A percentile compares a stretch with the other conserved stretches of the same genome.
Evolutionary conservation across 345 rosid genomes (phyloP).

Genomic region (Eucalyptus polybractea): DNA sequence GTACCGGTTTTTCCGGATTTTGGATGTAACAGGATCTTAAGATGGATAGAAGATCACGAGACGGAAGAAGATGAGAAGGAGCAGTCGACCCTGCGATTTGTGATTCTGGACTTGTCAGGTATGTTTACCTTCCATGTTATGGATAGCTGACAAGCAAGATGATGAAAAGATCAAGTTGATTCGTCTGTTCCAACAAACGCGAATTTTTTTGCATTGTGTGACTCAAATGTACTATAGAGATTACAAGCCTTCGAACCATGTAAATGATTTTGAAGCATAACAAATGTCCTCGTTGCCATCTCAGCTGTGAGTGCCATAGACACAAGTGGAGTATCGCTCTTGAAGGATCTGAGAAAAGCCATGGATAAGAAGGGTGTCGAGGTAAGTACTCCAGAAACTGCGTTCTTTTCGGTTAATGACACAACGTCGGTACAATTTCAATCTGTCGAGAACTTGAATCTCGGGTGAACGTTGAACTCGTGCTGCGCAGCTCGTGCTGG

Average conservation of each 20-base stretch:
- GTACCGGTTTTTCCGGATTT: not conserved
- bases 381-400: constrained; percentile 18
- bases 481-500: constrained; percentile 58
- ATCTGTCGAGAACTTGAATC: not conserved
- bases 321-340: constrained; percentile 66
- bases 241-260: not conserved
- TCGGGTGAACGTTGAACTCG: not conserved
- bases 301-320: constrained; percentile 79
- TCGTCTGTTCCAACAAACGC: not conserved
- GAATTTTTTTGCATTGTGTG: not conserved
- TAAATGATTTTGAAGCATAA: not conserved
- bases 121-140: not conserved
- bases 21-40: constrained; percentile 26
- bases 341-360: constrained; percentile 53
- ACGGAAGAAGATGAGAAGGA: constrained; percentile 35
- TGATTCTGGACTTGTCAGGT: constrained; percentile 77
- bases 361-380: constrained; percentile 36
- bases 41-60: constrained; percentile 86
- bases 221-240: not conserved
- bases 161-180: not conserved
- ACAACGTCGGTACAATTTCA: not conserved
- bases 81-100: constrained; percentile 35
- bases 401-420: not conserved
- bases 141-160: not conserved
- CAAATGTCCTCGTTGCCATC: not conserved